These are phyloP conservation scores for Ceratobasidium sp. DNA, from an alignment of 1,284 basidiomycete species.

Conservation along the genomic window DNA sequence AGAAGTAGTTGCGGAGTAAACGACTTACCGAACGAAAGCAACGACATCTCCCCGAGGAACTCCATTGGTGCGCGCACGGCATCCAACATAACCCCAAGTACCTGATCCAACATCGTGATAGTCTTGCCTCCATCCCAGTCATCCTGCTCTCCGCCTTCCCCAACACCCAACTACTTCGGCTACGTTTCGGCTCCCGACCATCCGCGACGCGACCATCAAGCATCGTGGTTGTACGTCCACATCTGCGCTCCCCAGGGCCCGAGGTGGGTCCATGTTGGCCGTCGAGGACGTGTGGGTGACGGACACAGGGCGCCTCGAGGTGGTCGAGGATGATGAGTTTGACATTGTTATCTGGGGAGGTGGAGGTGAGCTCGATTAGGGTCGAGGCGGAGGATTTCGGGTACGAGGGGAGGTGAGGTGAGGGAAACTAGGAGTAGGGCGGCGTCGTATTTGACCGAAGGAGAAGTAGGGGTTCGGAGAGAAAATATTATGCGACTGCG, in stretches of 20 bases:
- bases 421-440: conserved; percentile 95
- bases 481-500: conserved; percentile 97
- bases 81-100: conserved; percentile 97
- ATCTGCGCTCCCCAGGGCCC: conserved; percentile 90
- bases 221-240: conserved; percentile 98
- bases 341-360: conserved; percentile 99
- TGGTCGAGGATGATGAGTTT: conserved; percentile 98
- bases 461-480: conserved; percentile 90
- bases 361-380: conserved; percentile 91
- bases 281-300: conserved; percentile 94
- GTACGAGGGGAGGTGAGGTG: conserved; percentile 95
- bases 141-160: conserved; percentile 99
- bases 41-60: conserved; percentile 98
- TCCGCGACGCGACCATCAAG: conserved; percentile 89
- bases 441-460: conserved; percentile 98
- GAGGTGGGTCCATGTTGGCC: conserved; percentile 97
- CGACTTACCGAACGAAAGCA: conserved; percentile 88
- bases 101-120: conserved; percentile 94
- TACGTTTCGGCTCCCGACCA: conserved; percentile 97
- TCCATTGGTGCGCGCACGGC: conserved; percentile 99
- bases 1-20: not conserved
- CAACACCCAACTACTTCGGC: conserved; percentile 95
- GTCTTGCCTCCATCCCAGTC: conserved; percentile 87
- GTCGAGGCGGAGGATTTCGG: conserved; percentile 95
- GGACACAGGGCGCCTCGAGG: conserved; percentile 84